Evolutionary conservation across 345 rosid genomes (phyloP), one percentile per base, ranked within the genome.

Genomic region (Populus deltoides): DNA sequence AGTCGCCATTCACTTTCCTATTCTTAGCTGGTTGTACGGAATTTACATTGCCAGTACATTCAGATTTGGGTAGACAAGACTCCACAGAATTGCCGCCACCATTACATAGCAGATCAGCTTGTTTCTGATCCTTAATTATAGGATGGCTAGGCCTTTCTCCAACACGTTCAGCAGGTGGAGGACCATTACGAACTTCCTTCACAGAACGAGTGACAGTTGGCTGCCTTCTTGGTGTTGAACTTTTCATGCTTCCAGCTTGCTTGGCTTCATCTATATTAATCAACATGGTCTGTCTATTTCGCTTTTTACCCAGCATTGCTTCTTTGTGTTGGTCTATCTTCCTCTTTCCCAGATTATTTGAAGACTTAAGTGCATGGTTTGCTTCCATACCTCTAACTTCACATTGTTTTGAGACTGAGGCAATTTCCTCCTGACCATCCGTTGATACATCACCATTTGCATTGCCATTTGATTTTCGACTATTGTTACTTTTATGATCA

Each of bases 291-390:
- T 97, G 97, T 72, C 99, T 86, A 84, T 82, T 89, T 51, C 99
- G 98, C 82, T 90, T 96, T 92, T 96, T 96, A 55, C 99, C 99
- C 75, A 93, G 85, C 99, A 96, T 96, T 68, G 92, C 92, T 86
- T 93, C 99, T 84, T 93, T 96, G 39, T 91, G 99, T 22, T 91
- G 91, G 78, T 96, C 98, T 70, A 92, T 86, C 88, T 89, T 96
- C 88, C 97, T 89, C 90, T 92, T 97, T 29, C 86, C 94, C 20
- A 73, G 82, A 80, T 84, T 89, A 88, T 90, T 93, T 24, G 97
- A 89, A 76, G 78, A 82, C 85, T 90, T 93, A 62, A 84, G 86
- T 25, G 93, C 90, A 85, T 91, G 85, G 83, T 84, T 92, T 63
- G 97, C 95, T 86, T 94, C 99, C 80, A 85, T 74, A 81, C 97